Evolutionary conservation across 352 stramenopile species (phyloP), one percentile per base, ranked within the genome.

Genomic region (Phytophthora sp.): DNA sequence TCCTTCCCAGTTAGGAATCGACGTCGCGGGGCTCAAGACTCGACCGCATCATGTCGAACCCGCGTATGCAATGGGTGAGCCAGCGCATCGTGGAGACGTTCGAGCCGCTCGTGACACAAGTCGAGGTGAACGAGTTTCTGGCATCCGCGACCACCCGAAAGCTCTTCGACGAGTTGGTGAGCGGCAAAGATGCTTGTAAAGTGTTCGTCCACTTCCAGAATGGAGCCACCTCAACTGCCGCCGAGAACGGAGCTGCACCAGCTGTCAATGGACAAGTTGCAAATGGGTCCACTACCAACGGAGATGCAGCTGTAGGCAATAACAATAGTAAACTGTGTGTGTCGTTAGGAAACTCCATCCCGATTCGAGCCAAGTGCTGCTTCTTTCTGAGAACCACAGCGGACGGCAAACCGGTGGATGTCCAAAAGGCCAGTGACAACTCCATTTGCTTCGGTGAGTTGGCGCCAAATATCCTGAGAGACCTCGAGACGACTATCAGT

Each of bases 391-490:
- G 87, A 17, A 92, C 73, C 10, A 87, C 74, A 1, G 71, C 75
- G 0, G 84, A 96, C 44, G 78, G 78, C 8, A 96, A 95, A 39
- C 62, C 86, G 6, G 74, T 95, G 34, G 87, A 96, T 39, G 54
- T 64, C 11, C 69, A 77, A 15, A 96, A 96, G 63, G 60, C 67
- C n/a, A 88, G 79, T 54, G 89, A 97, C 63, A 91, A 82, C 32
- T 65, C 72, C 31, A 59, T 97, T 26, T 91, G 82, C 60, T 95
- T 91, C 58, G 90, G 90, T n/a, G 88, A 96, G 45, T 59, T 96
- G 20, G 85, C 82, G 6, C 84, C 87, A 0, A 94, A 96, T 26
- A 91, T 96, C 54, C 50, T 97, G 2, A 61, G 87, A 6, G 83
- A 93, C 28, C 66, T 95, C 1, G 87, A 94, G 54, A 90, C 79